Evolutionary conservation across 2,329 filamentous ascomycete genomes (phyloP).

Genomic region (Nothophoma quercina): DNA sequence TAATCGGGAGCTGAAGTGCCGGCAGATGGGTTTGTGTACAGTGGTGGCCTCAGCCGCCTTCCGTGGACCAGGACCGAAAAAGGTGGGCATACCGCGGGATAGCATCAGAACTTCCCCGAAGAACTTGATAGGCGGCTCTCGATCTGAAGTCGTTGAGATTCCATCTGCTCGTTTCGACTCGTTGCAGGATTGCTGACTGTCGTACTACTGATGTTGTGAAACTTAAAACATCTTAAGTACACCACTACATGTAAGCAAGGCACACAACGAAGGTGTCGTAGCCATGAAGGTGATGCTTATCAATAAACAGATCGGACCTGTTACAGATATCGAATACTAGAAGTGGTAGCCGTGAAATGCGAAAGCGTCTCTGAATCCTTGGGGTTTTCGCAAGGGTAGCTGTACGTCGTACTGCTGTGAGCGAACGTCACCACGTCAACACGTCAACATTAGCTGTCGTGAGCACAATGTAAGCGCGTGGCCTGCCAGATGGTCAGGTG

Average conservation of each 20-base stretch:
- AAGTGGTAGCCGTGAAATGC: too few relatives aligned
- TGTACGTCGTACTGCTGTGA: too few relatives aligned
- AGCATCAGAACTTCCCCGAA: background rate
- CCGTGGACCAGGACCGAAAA: conserved; percentile 1
- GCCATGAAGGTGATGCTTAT: background rate
- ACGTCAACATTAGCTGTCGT: background rate
- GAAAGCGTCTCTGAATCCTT: too few relatives aligned
- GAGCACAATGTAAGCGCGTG: background rate
- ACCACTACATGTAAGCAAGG: background rate
- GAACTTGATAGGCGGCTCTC: background rate
- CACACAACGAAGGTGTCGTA: background rate
- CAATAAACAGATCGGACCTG: background rate
- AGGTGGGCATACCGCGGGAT: background rate
- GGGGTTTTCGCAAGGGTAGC: too few relatives aligned
- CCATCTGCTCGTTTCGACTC: background rate
- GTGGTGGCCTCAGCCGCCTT: background rate
- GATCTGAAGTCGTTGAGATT: background rate
- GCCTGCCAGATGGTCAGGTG: conserved; percentile 1
- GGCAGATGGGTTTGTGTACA: background rate
- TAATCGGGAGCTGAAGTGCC: background rate
- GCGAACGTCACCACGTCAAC: too few relatives aligned
- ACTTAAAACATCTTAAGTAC: background rate
- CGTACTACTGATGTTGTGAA: background rate
- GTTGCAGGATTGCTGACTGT: background rate
- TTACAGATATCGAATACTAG: background rate